Evolutionary conservation across 257 asterid genomes (phyloP), one percentile per base, ranked within the genome.

Genomic region (Verbena officinalis): DNA sequence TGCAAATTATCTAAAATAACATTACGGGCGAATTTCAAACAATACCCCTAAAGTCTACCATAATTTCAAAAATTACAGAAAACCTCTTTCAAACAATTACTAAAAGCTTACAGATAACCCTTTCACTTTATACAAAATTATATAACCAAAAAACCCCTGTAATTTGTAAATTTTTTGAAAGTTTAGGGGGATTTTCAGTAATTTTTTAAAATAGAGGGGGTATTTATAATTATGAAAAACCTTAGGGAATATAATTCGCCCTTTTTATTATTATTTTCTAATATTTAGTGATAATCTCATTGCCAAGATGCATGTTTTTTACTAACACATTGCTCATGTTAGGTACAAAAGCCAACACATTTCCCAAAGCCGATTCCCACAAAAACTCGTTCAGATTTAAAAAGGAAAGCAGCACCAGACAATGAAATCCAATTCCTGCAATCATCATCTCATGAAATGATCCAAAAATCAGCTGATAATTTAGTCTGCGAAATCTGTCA

Each of bases 401-500:
- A 82, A 75, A 70, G 81, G 68, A 73, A 65, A 27, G 33, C 33
- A 60, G 65, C 56, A 42, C 8, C 22, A 5, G 48, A 8, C 9
- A 9, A 9, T 10, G n/a, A 40, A 23, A 51, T 42, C 46, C 15
- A 65, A 19, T 11, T 30, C 9, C 27, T 2, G 27, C 27, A 46
- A 17, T 30, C 55, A 17, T 3, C 10, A 27, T 27, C 39, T 12
- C 45, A 9, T 16, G 15, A 22, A 39, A 36, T 13, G 30, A 24
- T 17, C 7, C 55, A 15, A 27, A 72, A 55, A 46, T 2, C 70
- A 0, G 58, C n/a, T 12, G 70, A 64, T 1, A 48, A 31, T 31
- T 42, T 68, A 20, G 42, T 71, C 19, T 88, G 96, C 48, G 22
- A 76, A 10, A 54, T 79, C 33, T 88, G 90, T 36, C 72, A 75